These are phyloP conservation scores for Stemphylium vesicarium DNA, from an alignment of 2,329 filamentous ascomycete species.

Conservation along the genomic window DNA sequence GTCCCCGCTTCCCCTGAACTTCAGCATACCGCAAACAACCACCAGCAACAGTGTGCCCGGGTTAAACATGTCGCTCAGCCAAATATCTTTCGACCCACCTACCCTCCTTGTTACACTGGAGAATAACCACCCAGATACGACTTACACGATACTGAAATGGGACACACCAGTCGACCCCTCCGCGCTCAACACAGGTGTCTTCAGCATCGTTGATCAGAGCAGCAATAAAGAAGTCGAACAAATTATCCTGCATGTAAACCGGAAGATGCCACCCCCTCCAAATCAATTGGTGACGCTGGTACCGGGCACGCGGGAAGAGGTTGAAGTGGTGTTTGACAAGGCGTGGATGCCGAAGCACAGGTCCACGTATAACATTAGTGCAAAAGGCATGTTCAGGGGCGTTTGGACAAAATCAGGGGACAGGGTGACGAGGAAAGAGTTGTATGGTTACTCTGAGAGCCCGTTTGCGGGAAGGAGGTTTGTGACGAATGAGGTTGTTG, in stretches of 20 bases:
- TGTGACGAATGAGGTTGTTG: slow-evolving; percentile 29
- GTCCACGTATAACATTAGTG: slow-evolving; percentile 47
- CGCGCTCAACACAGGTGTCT: slow-evolving; percentile 48
- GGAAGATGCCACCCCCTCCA: slow-evolving; percentile 46
- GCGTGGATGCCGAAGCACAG: slow-evolving; percentile 48
- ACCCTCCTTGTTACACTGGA: slow-evolving; percentile 46
- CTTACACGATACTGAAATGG: slow-evolving; percentile 50
- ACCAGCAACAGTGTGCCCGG: slow-evolving; percentile 27
- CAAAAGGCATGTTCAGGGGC: slow-evolving; percentile 43
- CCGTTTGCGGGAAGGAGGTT: slow-evolving; percentile 35
- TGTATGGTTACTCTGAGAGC: slow-evolving; percentile 33
- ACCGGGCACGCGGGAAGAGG: slow-evolving; percentile 42
- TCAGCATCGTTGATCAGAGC: slow-evolving; percentile 39
- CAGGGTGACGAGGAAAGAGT: slow-evolving; percentile 32
- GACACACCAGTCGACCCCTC: slow-evolving; percentile 49
- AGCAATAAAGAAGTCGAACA: slow-evolving; percentile 39
- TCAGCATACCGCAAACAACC: slow-evolving; percentile 30
- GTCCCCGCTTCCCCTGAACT: slow-evolving; percentile 22
- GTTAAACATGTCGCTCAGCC: slow-evolving; percentile 38
- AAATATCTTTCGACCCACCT: slow-evolving; percentile 39
- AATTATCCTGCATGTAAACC: slow-evolving; percentile 43
- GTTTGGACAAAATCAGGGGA: slow-evolving; percentile 42
- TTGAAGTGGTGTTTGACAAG: slow-evolving; percentile 46
- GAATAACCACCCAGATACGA: slow-evolving; percentile 42
- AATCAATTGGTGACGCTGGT: slow-evolving; percentile 46